phyloP scores from a whole-genome alignment of 1,284 basidiomycete species.

The Moesziomyces parantarcticus region DNA sequence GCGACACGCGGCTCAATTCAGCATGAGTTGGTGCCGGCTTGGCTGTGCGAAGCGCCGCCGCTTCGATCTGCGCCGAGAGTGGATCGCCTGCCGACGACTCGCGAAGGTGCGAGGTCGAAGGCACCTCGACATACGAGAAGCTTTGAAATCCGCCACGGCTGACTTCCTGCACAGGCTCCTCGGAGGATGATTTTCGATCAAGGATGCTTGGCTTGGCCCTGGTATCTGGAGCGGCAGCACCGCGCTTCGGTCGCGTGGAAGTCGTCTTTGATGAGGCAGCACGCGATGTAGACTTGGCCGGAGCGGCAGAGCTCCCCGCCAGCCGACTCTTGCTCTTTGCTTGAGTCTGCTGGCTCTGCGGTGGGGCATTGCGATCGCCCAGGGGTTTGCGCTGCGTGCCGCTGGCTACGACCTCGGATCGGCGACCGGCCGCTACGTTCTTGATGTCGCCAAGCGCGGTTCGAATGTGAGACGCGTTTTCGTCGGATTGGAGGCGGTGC shows the following conservation, averaged over 20 bases:
- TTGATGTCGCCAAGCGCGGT: slow-evolving; percentile 18
- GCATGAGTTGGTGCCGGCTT: slow-evolving; percentile 4
- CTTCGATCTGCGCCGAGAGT: slow-evolving; percentile 16
- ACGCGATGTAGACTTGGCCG: neutral
- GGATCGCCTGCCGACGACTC: neutral
- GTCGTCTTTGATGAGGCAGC: neutral
- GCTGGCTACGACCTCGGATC: neutral
- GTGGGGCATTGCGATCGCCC: slow-evolving; percentile 21
- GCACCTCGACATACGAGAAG: slow-evolving; percentile 8
- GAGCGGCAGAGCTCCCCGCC: neutral
- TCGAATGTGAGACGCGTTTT: slow-evolving; percentile 13
- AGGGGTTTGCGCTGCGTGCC: slow-evolving; percentile 19
- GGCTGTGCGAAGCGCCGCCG: slow-evolving; percentile 2
- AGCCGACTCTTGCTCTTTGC: neutral
- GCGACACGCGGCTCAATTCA: slow-evolving; percentile 22
- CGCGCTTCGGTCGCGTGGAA: slow-evolving; percentile 20
- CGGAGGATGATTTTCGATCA: neutral
- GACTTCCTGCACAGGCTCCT: neutral
- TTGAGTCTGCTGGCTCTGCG: neutral
- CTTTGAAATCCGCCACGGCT: neutral
- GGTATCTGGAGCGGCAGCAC: neutral
- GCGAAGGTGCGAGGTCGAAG: neutral
- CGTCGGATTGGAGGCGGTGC: slow-evolving; percentile 8
- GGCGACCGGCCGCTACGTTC: slow-evolving; percentile 12
- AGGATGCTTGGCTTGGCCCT: neutral